A percentile compares a stretch with the other conserved stretches of the same genome.
phyloP scores from a whole-genome alignment of 768 basidiomycete species.

The Cytidiella melzeri region DNA sequence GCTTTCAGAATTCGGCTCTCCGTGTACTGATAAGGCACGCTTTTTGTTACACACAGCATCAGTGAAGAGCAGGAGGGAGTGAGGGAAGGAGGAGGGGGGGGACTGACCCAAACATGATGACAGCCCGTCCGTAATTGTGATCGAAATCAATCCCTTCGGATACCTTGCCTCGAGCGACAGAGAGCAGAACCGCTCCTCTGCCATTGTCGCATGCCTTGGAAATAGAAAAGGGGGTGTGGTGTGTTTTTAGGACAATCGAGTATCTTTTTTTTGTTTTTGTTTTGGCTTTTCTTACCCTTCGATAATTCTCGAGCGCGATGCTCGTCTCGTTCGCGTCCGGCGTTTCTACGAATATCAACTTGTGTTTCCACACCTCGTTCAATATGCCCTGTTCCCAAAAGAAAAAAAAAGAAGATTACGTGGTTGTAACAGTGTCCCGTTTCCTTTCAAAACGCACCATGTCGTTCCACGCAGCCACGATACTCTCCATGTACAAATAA shows the following conservation, averaged over 20 bases:
- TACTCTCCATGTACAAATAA: conserved; percentile 99
- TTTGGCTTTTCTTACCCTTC: conserved; percentile 65
- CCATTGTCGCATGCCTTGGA: conserved; percentile 95
- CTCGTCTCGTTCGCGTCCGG: conserved; percentile 99
- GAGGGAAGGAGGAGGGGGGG: conserved; percentile 10
- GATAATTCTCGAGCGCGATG: conserved; percentile 95
- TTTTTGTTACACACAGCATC: conserved; percentile 25
- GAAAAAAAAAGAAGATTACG: background rate
- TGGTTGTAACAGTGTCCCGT: background rate
- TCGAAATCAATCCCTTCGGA: conserved; percentile 99
- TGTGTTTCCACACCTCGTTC: conserved; percentile 99
- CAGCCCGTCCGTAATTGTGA: conserved; percentile 97
- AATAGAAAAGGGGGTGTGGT: background rate
- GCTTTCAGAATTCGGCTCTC: conserved; percentile 97
- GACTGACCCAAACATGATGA: conserved; percentile 97
- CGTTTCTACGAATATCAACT: conserved; percentile 98
- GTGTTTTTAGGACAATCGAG: too few species aligned
- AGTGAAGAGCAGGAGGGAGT: too few species aligned
- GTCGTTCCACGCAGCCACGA: conserved; percentile 99
- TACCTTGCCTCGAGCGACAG: conserved; percentile 97
- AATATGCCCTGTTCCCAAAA: conserved; percentile 96
- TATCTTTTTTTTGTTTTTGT: too few species aligned
- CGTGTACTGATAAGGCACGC: conserved; percentile 96
- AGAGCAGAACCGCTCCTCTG: conserved; percentile 90
- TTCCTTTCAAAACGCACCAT: conserved; percentile 94